phyloP scores from a whole-genome alignment of 257 asterid species.

The Anisodus acutangulus region DNA sequence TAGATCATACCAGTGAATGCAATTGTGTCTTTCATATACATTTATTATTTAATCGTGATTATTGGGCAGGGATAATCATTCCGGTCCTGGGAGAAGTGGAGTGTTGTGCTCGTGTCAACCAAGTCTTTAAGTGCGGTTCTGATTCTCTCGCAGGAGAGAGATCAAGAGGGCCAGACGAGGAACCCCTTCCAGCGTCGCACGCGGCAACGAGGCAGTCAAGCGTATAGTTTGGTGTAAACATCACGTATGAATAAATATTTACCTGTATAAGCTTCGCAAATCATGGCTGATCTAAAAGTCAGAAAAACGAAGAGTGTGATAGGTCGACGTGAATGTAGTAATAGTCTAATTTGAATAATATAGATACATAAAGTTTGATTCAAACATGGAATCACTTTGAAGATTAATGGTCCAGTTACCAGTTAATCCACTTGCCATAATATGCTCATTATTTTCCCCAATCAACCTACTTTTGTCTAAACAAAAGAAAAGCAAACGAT shows the following conservation, averaged over 20 bases:
- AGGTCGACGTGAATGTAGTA: neutral
- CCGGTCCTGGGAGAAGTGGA: no score
- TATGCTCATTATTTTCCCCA: neutral
- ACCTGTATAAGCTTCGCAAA: neutral
- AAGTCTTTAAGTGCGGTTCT: no score
- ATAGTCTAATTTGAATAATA: neutral
- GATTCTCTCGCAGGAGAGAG: no score
- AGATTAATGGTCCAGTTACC: neutral
- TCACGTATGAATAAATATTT: neutral
- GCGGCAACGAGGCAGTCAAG: no score
- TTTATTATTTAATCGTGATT: neutral
- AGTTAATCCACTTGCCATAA: no score
- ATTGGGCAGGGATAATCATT: no score
- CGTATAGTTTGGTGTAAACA: no score
- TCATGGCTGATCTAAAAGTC: neutral
- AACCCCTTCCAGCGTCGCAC: no score
- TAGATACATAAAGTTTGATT: neutral
- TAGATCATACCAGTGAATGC: neutral
- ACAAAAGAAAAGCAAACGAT: neutral
- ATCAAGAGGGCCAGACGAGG: no score
- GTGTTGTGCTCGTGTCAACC: no score
- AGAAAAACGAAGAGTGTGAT: neutral
- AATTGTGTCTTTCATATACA: neutral
- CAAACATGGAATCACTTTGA: constrained; percentile 6
- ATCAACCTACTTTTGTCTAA: neutral